Percentiles rank a stretch among this genome's conserved stretches.
phyloP scores from a whole-genome alignment of 495 filamentous ascomycete genomes.

The Lasiosphaeriaceae sp. region DNA sequence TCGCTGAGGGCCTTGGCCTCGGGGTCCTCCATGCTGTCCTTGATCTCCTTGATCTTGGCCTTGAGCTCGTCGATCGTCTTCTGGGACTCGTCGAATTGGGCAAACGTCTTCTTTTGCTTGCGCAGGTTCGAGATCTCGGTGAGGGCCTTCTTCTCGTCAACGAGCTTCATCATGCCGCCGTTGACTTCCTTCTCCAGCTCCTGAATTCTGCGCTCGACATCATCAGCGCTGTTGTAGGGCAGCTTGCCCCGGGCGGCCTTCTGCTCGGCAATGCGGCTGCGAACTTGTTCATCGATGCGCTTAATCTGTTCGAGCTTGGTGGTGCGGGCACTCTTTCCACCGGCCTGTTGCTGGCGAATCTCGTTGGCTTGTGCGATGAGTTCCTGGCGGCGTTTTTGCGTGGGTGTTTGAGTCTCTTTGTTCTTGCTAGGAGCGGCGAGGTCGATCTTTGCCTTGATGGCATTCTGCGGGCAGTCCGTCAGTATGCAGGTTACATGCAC shows the following conservation, averaged over 20 bases:
- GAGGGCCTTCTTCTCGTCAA: slow-evolving; percentile 94
- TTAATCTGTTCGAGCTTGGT: slow-evolving; percentile 82
- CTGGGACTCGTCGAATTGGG: slow-evolving; percentile 72
- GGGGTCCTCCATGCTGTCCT: slow-evolving; percentile 85
- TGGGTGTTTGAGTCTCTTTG: slow-evolving; percentile 69
- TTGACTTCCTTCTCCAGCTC: slow-evolving; percentile 79
- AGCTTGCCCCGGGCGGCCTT: slow-evolving; percentile 75
- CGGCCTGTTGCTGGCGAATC: slow-evolving; percentile 78
- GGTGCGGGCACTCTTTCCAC: slow-evolving; percentile 72
- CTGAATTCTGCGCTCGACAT: slow-evolving; percentile 77
- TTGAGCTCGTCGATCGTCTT: slow-evolving; percentile 82
- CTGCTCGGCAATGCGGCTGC: slow-evolving; percentile 74
- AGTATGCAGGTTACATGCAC: background rate
- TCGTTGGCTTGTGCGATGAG: slow-evolving; percentile 65
- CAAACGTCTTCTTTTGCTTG: slow-evolving; percentile 88
- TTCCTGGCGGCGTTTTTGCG: slow-evolving; percentile 73
- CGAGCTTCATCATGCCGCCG: slow-evolving; percentile 81
- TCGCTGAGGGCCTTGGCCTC: slow-evolving; percentile 84
- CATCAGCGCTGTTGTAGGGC: slow-evolving; percentile 78
- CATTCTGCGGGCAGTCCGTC: slow-evolving; percentile 61
- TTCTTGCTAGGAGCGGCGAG: slow-evolving; percentile 60
- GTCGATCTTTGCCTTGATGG: slow-evolving; percentile 80
- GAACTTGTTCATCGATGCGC: slow-evolving; percentile 75
- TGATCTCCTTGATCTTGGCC: slow-evolving; percentile 77
- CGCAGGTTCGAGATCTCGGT: slow-evolving; percentile 73